Evolutionary conservation across 2,329 filamentous ascomycete genomes (phyloP).

Genomic region (Colletotrichum tamarilloi): DNA sequence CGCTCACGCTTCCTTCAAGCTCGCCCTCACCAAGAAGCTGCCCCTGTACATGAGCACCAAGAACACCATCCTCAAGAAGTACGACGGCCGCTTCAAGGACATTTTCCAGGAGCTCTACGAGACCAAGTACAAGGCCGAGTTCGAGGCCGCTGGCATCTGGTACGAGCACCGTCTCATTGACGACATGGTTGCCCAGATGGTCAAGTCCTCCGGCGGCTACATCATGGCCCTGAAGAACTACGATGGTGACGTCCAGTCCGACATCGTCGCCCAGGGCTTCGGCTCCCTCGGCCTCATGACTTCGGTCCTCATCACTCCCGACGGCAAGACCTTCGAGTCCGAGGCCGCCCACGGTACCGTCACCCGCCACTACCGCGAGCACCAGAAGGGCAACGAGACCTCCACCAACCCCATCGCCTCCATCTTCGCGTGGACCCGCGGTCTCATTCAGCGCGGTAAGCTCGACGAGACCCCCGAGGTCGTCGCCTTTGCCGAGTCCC

Average conservation of each 20-base stretch:
- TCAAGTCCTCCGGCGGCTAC: constrained; percentile 97
- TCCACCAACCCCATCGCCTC: constrained; percentile 99
- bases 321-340: constrained; percentile 96
- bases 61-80: constrained; percentile 99
- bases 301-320: constrained; percentile 94
- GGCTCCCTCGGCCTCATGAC: constrained; percentile 99
- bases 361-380: constrained; percentile 97
- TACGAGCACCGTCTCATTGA: constrained; percentile 99
- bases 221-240: constrained; percentile 99
- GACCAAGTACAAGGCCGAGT: constrained; percentile 84
- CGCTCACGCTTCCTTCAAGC: constrained; percentile 96
- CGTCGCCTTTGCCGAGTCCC: constrained; percentile 87
- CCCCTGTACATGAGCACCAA: constrained; percentile 99
- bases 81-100: constrained; percentile 99
- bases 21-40: constrained; percentile 85
- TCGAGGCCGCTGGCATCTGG: constrained; percentile 95
- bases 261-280: constrained; percentile 98
- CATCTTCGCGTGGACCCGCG: constrained; percentile 99
- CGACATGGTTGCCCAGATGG: constrained; percentile 99
- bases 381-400: constrained; percentile 97
- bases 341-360: constrained; percentile 99
- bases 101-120: constrained; percentile 99
- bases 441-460: constrained; percentile 91
- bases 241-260: constrained; percentile 98
- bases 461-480: constrained; percentile 94